These are phyloP conservation scores for Colletotrichum lindemuthianum DNA, from an alignment of 2,329 filamentous ascomycete species.

Conservation along the genomic window DNA sequence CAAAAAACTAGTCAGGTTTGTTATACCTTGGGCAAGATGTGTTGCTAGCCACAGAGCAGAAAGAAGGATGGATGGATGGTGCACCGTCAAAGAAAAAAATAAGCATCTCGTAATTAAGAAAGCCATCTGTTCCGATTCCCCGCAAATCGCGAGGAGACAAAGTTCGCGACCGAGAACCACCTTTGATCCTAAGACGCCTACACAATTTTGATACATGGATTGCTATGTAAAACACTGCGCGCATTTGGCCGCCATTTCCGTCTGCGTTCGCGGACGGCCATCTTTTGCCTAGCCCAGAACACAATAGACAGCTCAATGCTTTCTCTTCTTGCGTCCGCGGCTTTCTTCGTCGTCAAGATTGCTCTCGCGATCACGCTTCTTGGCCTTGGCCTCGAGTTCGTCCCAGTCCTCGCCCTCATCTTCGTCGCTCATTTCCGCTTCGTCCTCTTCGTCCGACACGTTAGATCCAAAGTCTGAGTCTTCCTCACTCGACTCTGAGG, in stretches of 20 bases:
- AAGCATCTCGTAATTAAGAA: constrained; percentile 25
- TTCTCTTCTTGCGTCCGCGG: constrained; percentile 75
- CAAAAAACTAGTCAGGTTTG: too few species aligned
- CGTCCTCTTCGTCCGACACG: constrained; percentile 83
- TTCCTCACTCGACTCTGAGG: constrained; percentile 79
- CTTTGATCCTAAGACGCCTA: constrained; percentile 28
- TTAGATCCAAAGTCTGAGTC: constrained; percentile 95
- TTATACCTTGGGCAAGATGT: too few species aligned
- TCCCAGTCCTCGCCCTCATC: constrained; percentile 93
- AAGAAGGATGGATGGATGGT: too few species aligned
- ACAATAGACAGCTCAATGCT: constrained; percentile 44
- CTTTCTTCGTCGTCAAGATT: constrained; percentile 83
- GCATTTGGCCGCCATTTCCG: constrained; percentile 1
- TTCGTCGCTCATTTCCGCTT: constrained; percentile 76
- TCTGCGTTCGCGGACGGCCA: constrained; percentile 4
- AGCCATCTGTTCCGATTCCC: constrained; percentile 20
- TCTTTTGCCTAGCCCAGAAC: neutral
- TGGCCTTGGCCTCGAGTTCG: constrained; percentile 90
- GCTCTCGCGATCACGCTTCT: constrained; percentile 79
- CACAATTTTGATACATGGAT: constrained; percentile 35
- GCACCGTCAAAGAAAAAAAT: neutral
- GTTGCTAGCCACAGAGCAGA: too few species aligned
- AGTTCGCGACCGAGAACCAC: constrained; percentile 15
- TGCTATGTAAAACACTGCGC: constrained; percentile 28
- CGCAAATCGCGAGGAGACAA: constrained; percentile 6